Conservation (phyloP, 2,329 filamentous ascomycete species). For the Penicillium sp. region DNA sequence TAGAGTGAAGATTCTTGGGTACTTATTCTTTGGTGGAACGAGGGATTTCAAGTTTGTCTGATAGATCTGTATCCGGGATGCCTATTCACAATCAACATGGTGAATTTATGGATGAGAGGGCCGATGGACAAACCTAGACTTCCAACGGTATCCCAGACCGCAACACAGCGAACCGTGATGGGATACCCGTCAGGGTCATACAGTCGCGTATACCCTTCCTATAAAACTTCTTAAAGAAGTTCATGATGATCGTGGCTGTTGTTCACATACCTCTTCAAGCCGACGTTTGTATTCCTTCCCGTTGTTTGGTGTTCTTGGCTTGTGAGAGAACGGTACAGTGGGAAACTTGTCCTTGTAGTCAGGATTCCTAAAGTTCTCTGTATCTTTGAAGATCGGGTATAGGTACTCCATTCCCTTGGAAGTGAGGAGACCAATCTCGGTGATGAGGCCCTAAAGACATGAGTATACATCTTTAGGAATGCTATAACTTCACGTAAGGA, state of each 20-base stretch:
- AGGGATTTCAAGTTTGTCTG: slow-evolving; percentile 13
- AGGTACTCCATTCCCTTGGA: slow-evolving; percentile 17
- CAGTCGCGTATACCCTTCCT: slow-evolving; percentile 14
- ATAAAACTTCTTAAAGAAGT: background rate
- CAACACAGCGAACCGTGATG: slow-evolving; percentile 31
- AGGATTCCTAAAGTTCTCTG: slow-evolving; percentile 10
- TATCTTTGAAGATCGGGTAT: slow-evolving; percentile 21
- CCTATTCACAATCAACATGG: slow-evolving; percentile 10
- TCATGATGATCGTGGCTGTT: too few relatives aligned
- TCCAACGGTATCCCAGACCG: slow-evolving; percentile 36
- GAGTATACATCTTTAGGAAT: background rate
- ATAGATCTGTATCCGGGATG: slow-evolving; percentile 28
- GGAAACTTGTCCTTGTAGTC: slow-evolving; percentile 21
- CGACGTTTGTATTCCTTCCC: slow-evolving; percentile 14
- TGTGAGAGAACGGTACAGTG: slow-evolving; percentile 15
- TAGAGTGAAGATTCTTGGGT: background rate
- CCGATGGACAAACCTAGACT: slow-evolving; percentile 15
- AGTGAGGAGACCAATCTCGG: slow-evolving; percentile 30
- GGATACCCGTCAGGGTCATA: slow-evolving; percentile 14
- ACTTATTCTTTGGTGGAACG: slow-evolving; percentile 25
- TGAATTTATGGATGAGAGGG: too few relatives aligned
- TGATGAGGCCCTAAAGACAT: slow-evolving; percentile 28
- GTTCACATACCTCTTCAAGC: slow-evolving; percentile 13
- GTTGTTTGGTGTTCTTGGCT: slow-evolving; percentile 7
- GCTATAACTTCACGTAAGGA: background rate